Conservation (phyloP, 495 filamentous ascomycete genomes). For the Aspergillus conjunctus region DNA sequence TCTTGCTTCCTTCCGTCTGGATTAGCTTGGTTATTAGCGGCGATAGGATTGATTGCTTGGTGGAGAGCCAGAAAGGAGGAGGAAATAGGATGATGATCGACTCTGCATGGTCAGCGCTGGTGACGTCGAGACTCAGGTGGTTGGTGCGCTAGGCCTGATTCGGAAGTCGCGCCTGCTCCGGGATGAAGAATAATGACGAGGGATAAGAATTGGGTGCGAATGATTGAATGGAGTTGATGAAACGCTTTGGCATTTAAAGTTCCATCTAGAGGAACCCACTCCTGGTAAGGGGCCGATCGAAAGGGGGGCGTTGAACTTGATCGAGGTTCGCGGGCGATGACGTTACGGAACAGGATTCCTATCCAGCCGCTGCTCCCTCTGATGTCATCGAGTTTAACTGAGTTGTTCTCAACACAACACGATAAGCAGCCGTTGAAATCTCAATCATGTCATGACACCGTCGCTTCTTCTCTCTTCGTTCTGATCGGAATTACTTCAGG, state of each 20-base stretch:
- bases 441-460: conserved; percentile 13
- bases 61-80: background rate
- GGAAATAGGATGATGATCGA: conserved; percentile 1
- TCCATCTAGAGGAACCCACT: conserved; percentile 12
- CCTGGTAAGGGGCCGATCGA: conserved; percentile 3
- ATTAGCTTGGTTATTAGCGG: background rate
- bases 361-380: background rate
- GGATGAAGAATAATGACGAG: conserved; percentile 21
- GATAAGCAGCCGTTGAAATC: background rate
- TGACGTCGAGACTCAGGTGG: conserved; percentile 43
- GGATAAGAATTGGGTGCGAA: background rate
- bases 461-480: too few species aligned
- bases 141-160: conserved; percentile 27
- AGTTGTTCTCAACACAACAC: background rate
- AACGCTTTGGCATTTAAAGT: background rate
- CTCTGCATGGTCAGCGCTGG: conserved; percentile 13
- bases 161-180: conserved; percentile 21
- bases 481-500: too few species aligned
- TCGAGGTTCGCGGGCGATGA: too few species aligned
- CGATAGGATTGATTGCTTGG: background rate
- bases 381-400: conserved; percentile 32
- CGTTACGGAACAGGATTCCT: too few species aligned
- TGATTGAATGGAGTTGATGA: background rate
- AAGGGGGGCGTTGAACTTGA: too few species aligned
- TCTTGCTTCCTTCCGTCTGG: background rate